Evolutionary conservation across 2,329 filamentous ascomycete species (phyloP).

Genomic region (Aspergillus sp.): DNA sequence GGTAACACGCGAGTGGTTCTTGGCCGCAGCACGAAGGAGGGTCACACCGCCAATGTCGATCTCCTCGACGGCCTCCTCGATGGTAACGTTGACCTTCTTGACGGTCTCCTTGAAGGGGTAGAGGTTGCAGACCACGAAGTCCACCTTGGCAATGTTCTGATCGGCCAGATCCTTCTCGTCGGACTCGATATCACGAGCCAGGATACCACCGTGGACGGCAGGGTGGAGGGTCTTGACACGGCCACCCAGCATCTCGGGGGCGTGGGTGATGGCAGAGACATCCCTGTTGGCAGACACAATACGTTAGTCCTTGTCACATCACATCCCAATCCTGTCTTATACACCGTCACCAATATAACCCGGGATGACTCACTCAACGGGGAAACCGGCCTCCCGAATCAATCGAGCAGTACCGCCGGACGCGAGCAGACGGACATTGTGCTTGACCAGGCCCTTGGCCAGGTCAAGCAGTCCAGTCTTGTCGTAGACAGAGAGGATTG

Average conservation of each 20-base stretch:
- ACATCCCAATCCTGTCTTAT: not conserved
- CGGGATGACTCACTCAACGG: conserved; percentile 72
- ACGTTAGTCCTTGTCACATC: not conserved
- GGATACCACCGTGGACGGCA: conserved; percentile 79
- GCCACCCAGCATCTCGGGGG: conserved; percentile 93
- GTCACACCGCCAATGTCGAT: conserved; percentile 98
- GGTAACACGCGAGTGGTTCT: conserved; percentile 95
- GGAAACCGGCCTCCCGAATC: conserved; percentile 94
- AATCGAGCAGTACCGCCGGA: conserved; percentile 94
- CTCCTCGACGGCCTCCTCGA: conserved; percentile 95
- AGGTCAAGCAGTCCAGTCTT: conserved; percentile 95
- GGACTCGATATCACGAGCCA: conserved; percentile 88
- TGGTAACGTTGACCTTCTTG: conserved; percentile 93
- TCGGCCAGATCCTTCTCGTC: conserved; percentile 96
- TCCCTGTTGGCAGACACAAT: conserved; percentile 58
- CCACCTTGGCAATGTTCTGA: conserved; percentile 92
- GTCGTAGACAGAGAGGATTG: conserved; percentile 97
- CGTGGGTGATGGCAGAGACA: conserved; percentile 94
- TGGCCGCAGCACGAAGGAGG: conserved; percentile 90
- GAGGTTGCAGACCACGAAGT: conserved; percentile 96
- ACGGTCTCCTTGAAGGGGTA: conserved; percentile 99
- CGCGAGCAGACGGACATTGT: conserved; percentile 88
- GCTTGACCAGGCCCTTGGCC: conserved; percentile 82
- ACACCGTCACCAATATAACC: not conserved
- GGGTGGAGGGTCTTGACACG: conserved; percentile 95